These are phyloP conservation scores for Aeschynomene evenia DNA, from an alignment of 306 rosid genomes.

Conservation along the genomic window DNA sequence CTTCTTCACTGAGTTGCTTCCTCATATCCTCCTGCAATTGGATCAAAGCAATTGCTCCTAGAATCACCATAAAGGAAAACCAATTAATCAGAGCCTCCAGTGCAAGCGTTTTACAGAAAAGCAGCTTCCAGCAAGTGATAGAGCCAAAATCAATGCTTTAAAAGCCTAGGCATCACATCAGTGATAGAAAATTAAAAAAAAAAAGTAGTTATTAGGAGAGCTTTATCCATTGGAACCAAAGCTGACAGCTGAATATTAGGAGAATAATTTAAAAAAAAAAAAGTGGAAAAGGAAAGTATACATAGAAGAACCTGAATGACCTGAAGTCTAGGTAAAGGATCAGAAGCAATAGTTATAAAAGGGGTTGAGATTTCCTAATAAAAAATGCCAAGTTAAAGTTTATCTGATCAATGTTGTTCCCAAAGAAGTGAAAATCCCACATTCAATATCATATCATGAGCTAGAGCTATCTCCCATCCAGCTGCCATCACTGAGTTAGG, in stretches of 20 bases:
- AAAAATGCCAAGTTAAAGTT: background rate
- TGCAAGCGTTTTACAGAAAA: background rate
- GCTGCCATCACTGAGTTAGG: too few relatives aligned
- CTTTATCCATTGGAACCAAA: background rate
- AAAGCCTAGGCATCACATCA: background rate
- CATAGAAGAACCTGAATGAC: slow-evolving; percentile 6
- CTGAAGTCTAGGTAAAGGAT: background rate
- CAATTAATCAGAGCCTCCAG: slow-evolving; percentile 27
- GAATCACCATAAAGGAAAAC: slow-evolving; percentile 35
- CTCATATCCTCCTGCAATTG: slow-evolving; percentile 99
- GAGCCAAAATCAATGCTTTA: background rate
- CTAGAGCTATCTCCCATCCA: too few relatives aligned
- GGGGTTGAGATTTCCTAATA: background rate
- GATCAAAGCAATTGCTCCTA: slow-evolving; percentile 95
- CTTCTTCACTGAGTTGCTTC: slow-evolving; percentile 86
- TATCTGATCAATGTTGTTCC: background rate
- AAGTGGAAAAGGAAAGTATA: background rate
- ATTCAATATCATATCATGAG: background rate
- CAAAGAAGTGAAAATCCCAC: background rate
- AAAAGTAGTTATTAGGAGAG: too few relatives aligned
- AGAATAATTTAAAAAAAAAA: too few relatives aligned
- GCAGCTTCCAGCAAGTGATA: slow-evolving; percentile 15
- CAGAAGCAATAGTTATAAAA: background rate
- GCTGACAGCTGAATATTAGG: background rate
- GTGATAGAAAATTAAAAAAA: background rate